Percentiles rank a stretch among this genome's conserved stretches.
Evolutionary conservation across 2,329 filamentous ascomycete species (phyloP).

Genomic region (Microdochium trichocladiopsis): DNA sequence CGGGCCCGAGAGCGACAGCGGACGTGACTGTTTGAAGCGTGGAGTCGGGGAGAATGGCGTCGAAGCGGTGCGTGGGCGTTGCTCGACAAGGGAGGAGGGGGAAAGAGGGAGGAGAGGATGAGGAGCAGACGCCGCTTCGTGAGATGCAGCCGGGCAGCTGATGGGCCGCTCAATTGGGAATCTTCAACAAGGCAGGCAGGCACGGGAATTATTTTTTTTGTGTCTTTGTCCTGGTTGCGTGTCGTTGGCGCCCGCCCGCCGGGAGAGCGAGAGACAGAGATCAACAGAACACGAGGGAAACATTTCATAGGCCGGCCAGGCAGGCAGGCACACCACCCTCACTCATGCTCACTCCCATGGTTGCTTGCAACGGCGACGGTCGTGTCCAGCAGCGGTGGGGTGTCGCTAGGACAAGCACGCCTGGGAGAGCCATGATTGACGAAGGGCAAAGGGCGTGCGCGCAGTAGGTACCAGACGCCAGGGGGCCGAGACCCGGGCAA

Average conservation of each 20-base stretch:
- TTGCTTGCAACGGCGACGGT: background rate
- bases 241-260: no score
- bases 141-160: background rate
- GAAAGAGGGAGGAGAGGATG: background rate
- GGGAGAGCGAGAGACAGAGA: background rate
- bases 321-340: background rate
- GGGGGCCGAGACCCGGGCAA: no score
- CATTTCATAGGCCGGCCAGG: background rate
- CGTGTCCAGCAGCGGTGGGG: background rate
- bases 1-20: background rate
- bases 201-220: background rate
- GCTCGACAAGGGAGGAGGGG: background rate
- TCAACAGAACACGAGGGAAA: background rate
- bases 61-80: background rate
- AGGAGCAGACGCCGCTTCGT: background rate
- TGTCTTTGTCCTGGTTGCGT: background rate
- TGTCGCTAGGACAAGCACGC: background rate
- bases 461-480: no score
- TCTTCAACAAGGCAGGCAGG: background rate
- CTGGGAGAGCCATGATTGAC: no score
- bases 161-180: background rate
- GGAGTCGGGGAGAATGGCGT: background rate
- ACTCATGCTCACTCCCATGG: background rate
- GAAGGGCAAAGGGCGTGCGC: no score
- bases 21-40: background rate